A percentile compares a stretch with the other conserved stretches of the same genome.
Evolutionary conservation across 2,329 filamentous ascomycete species (phyloP).

Genomic region (Penicillium oxalicum): DNA sequence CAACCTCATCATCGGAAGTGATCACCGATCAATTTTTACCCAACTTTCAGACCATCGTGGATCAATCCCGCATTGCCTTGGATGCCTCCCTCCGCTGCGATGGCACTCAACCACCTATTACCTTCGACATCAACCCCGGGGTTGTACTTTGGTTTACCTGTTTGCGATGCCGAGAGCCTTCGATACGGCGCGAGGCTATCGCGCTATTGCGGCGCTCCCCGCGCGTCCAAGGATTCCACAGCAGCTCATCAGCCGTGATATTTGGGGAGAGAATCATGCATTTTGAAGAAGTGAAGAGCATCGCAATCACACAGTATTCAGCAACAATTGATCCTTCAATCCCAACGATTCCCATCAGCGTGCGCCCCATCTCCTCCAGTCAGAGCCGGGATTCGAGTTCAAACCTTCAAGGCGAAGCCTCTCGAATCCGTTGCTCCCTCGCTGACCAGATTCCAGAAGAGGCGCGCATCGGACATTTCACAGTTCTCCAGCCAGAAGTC

Average conservation of each 20-base stretch:
- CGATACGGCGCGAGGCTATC: conserved; percentile 25
- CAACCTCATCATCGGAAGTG: conserved; percentile 16
- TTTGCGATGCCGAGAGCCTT: conserved; percentile 29
- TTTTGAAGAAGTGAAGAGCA: conserved; percentile 26
- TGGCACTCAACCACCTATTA: conserved; percentile 25
- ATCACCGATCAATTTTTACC: conserved; percentile 18
- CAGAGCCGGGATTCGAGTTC: neutral
- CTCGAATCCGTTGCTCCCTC: neutral
- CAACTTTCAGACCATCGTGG: conserved; percentile 25
- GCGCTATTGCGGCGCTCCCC: conserved; percentile 21
- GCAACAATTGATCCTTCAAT: neutral
- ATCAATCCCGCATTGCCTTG: conserved; percentile 21
- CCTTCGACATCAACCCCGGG: conserved; percentile 27
- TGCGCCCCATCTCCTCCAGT: neutral
- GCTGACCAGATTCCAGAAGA: conserved; percentile 16
- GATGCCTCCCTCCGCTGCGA: conserved; percentile 15
- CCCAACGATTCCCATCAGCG: neutral
- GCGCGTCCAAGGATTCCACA: conserved; percentile 26
- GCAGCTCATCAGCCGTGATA: conserved; percentile 11
- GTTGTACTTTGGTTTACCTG: conserved; percentile 29
- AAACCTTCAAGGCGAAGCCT: neutral
- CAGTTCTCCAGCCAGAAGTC: conserved; percentile 20
- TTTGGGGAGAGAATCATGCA: conserved; percentile 23
- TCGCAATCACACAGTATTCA: conserved; percentile 1
- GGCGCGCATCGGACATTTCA: conserved; percentile 23